Base-by-base conservation (phyloP, 2,329 filamentous ascomycete genomes). In the Daldinia eschscholtzii region DNA sequence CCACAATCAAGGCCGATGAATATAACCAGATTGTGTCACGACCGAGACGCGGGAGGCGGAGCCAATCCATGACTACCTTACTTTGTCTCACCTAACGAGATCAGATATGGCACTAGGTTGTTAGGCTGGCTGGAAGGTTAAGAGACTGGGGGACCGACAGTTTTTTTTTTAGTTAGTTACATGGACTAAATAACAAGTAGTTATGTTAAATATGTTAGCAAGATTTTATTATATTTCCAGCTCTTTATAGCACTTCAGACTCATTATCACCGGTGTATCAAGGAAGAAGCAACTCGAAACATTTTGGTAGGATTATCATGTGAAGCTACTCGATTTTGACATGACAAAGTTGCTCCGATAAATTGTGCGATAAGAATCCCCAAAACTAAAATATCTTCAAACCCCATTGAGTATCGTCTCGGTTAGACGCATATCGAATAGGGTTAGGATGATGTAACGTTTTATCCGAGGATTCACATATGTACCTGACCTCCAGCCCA, bases 1-100 rank as follows among this genome's bases (percentile, higher is more conserved):
- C 73, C 15, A 74, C 66, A 10, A 76, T 57, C 1, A 61, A 64
- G 15, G 70, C 71, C 6, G 75, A 70, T 1, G 64, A 50, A 41
- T 71, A 74, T 26, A 72, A 15, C 72, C 72, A 75, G 48, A 68
- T 61, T 7, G 66, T 68, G 28, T 70, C 68, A 60, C 67, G 64
- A 61, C 75, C 68, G 57, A 68, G 44, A 3, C 67, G 55, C n/a
- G 64, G 71, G 26, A 72, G 39, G 10, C 68, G 69, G 20, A 69
- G 30, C 73, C 70, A 68, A 13, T 73, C 66, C 74, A 76, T 76
- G 13, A n/a, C n/a, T 42, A 6, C 26, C 18, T 33, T 23, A 23
- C 20, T 23, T 23, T 23, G 20, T 10, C 15, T 13, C 26, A n/a
- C 18, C 53, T 46, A 15, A 13, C 15, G 15, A 37, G 6, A 20